Conservation (phyloP, 257 asterid genomes). For the Agastache rugosa region DNA sequence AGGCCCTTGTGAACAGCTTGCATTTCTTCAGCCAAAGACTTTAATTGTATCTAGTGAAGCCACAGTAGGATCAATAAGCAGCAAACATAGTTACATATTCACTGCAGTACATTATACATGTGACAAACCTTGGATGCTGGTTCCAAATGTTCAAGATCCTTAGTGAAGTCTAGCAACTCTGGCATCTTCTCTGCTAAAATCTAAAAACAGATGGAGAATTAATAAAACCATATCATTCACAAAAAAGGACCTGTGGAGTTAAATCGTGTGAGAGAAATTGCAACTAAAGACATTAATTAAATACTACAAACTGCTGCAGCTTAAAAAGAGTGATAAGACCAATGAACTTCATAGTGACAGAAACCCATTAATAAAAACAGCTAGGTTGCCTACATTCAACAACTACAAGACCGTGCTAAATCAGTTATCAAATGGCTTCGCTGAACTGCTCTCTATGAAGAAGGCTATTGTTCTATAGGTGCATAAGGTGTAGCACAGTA, state of each 20-base stretch:
- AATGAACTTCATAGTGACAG: conserved; percentile 10
- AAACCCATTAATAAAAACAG: background rate
- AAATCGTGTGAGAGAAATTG: conserved; percentile 2
- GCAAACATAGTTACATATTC: conserved; percentile 25
- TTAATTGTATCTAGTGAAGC: conserved; percentile 77
- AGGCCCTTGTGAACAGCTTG: conserved; percentile 99
- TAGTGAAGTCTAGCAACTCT: conserved; percentile 85
- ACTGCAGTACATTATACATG: conserved; percentile 19
- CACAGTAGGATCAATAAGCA: conserved; percentile 39
- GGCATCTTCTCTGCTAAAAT: conserved; percentile 89
- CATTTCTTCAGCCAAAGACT: conserved; percentile 99
- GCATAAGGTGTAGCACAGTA: too few species aligned
- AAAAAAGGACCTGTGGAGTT: conserved; percentile 7
- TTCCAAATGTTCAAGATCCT: conserved; percentile 91
- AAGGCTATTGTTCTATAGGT: too few species aligned
- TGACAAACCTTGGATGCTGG: conserved; percentile 89
- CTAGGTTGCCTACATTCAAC: conserved; percentile 19
- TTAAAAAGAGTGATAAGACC: conserved; percentile 1
- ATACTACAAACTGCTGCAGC: conserved; percentile 16
- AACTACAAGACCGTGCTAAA: conserved; percentile 1
- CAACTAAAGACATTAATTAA: conserved; percentile 1
- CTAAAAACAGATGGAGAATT: conserved; percentile 46
- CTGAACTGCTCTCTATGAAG: too few species aligned
- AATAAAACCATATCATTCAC: conserved; percentile 4
- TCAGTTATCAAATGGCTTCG: too few species aligned